These are phyloP conservation scores for Corylus americana DNA, from an alignment of 306 rosid species.

Conservation along the genomic window DNA sequence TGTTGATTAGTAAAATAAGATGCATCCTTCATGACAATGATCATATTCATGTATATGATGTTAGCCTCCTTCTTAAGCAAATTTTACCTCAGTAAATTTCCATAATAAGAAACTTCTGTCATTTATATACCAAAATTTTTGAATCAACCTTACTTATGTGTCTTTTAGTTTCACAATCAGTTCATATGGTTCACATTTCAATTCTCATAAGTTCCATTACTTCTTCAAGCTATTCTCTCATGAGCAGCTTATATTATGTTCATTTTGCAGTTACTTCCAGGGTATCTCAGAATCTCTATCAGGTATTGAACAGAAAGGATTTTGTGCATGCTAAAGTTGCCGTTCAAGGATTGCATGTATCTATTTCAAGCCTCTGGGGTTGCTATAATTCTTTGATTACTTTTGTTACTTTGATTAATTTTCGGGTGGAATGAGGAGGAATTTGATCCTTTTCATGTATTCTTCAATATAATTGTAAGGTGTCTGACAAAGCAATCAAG, in stretches of 20 bases:
- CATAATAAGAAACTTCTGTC: not conserved
- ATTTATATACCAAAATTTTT: not conserved
- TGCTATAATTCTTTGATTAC: not conserved
- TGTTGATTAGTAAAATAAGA: too few species aligned
- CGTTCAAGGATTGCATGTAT: not conserved
- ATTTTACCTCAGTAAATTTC: too few species aligned
- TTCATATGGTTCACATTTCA: not conserved
- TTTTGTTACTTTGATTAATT: conserved; percentile 23
- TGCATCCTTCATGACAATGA: not conserved
- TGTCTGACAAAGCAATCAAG: conserved; percentile 2
- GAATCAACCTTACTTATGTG: not conserved
- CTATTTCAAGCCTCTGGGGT: conserved; percentile 13
- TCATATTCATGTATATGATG: not conserved
- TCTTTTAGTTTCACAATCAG: not conserved
- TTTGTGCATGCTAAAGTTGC: conserved; percentile 68
- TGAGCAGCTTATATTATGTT: conserved; percentile 15
- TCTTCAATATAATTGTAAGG: not conserved
- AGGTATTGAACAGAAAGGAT: conserved; percentile 64
- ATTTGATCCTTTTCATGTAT: conserved; percentile 12
- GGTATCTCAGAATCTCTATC: conserved; percentile 79
- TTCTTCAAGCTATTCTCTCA: not conserved
- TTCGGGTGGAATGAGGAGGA: conserved; percentile 10
- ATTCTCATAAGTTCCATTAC: not conserved
- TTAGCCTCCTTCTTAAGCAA: not conserved
- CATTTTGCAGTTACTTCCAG: conserved; percentile 57